Conservation (phyloP, 495 filamentous ascomycete genomes). For the Hypoxylon lienhwacheense region DNA sequence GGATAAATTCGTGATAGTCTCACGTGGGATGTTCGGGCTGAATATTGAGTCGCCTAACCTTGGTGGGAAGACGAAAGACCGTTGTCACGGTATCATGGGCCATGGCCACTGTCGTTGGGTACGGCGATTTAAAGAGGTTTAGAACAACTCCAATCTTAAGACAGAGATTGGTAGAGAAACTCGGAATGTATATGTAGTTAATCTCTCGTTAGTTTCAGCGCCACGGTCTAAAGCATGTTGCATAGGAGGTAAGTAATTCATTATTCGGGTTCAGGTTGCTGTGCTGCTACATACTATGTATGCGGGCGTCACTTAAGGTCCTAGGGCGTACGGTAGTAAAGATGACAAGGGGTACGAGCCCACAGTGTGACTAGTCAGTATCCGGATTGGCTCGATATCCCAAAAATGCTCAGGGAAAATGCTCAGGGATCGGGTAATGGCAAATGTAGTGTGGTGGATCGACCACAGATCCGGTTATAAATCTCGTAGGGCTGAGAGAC, state of each 20-base stretch:
- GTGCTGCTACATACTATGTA: too few relatives aligned
- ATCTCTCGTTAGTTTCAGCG: constrained; percentile 16
- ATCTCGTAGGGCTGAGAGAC: constrained; percentile 44
- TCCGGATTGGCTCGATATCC: constrained; percentile 14
- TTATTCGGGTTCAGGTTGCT: constrained; percentile 16
- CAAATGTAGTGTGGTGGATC: constrained; percentile 35
- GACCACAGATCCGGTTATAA: constrained; percentile 33
- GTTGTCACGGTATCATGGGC: neutral
- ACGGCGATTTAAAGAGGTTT: constrained; percentile 4
- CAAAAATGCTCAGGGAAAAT: constrained; percentile 23
- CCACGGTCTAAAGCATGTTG: constrained; percentile 13
- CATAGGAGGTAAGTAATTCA: too few relatives aligned
- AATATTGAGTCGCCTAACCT: neutral
- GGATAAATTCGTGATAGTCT: constrained; percentile 16
- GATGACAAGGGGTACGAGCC: constrained; percentile 17
- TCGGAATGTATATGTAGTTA: constrained; percentile 21
- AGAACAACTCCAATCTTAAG: constrained; percentile 2
- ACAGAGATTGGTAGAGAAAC: constrained; percentile 15
- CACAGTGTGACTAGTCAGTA: constrained; percentile 27
- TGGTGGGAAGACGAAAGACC: neutral
- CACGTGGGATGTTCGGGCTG: constrained; percentile 17
- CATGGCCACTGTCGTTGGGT: neutral
- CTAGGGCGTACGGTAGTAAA: too few relatives aligned
- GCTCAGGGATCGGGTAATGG: constrained; percentile 23
- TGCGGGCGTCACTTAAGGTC: constrained; percentile 17